Evolutionary conservation across 2,329 filamentous ascomycete species (phyloP), one percentile per base, ranked within the genome.

Genomic region (Mycosphaerella arachidis): DNA sequence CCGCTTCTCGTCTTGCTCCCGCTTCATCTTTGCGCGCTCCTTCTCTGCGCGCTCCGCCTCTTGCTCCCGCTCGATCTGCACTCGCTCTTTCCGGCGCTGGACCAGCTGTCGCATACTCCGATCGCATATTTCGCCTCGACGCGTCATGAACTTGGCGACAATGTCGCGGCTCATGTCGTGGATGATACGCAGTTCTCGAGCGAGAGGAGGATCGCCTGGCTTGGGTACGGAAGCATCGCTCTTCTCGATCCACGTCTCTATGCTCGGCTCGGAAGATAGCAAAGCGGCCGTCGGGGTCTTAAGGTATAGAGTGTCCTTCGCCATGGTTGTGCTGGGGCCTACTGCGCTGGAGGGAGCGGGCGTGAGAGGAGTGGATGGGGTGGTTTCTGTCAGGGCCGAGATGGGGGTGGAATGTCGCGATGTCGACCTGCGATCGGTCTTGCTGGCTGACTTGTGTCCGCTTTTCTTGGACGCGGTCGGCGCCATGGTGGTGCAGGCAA

Each of bases 331-430:
- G 6, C 24, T 35, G 68, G 79, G 70, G 68, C 80, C 70, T 43
- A 78, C 70, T 48, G 75, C 67, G 18, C 88, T 82, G 57, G 87
- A 84, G 55, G 91, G 82, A 68, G 86, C 87, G 58, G 87, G 82
- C 46, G 86, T 68, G 18, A 73, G 62, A 66, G 79, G 74, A 67
- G 81, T 70, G 78, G 82, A 71, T 73, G 81, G 67, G 74, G 77
- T 69, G 74, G 75, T 64, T 35, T 79, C 76, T 12, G 70, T 70
- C 29, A 70, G 65, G 33, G 69, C 63, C 35, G 84, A 82, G 70
- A 84, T 83, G 37, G 90, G 90, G 16, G 90, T 93, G 37, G 88
- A 90, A 74, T 92, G 92, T 71, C 90, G 87, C 72, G 88, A 92
- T 63, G 85, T 81, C 67, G 87, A 88, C 67, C 86, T 85, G 62